Evolutionary conservation across 192 early-diverging fungal species (phyloP).

Genomic region (Coemansia sp.): DNA sequence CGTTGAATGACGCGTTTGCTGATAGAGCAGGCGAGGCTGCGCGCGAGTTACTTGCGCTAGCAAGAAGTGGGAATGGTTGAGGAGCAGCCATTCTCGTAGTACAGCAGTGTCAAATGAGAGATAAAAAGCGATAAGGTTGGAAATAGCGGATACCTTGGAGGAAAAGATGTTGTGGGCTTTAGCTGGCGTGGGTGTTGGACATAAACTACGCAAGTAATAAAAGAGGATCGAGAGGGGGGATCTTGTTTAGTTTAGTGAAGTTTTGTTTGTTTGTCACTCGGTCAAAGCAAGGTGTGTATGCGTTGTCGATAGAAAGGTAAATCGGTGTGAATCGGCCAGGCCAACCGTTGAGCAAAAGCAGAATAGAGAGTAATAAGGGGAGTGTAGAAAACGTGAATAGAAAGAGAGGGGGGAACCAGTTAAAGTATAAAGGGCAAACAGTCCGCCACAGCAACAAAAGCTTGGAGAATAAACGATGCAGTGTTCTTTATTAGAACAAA

Average conservation of each 20-base stretch:
- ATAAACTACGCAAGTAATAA: background rate
- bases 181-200: background rate
- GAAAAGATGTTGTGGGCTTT: background rate
- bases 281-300: background rate
- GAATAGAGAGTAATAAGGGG: background rate
- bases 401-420: background rate
- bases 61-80: slow-evolving; percentile 34
- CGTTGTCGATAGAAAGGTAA: background rate
- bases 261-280: background rate
- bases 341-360: no score
- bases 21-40: slow-evolving; percentile 30
- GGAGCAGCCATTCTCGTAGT: slow-evolving; percentile 18
- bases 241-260: background rate
- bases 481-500: background rate
- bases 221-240: no score
- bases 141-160: background rate
- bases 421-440: background rate
- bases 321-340: no score
- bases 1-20: background rate
- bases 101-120: background rate
- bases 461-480: background rate
- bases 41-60: slow-evolving; percentile 46
- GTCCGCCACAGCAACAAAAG: slow-evolving; percentile 1
- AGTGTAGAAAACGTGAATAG: background rate
- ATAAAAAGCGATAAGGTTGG: background rate